These are phyloP conservation scores for Karstenula rhodostoma DNA, from an alignment of 2,329 filamentous ascomycete genomes.

Conservation along the genomic window DNA sequence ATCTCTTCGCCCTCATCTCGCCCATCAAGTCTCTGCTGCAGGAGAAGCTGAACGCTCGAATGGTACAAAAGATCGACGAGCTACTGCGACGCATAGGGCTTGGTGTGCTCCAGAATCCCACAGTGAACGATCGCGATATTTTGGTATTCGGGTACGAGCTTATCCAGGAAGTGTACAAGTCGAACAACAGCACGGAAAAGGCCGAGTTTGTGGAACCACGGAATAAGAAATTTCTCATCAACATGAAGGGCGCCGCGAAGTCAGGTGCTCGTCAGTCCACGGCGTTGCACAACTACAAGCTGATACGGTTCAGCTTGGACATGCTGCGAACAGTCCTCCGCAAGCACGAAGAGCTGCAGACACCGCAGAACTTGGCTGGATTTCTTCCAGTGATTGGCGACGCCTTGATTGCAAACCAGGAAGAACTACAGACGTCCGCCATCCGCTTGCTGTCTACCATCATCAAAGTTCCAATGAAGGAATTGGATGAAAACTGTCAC, in stretches of 20 bases:
- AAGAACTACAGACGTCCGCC: conserved; percentile 90
- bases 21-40: conserved; percentile 81
- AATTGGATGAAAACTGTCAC: conserved; percentile 73
- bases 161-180: conserved; percentile 83
- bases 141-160: conserved; percentile 96
- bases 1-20: conserved; percentile 76
- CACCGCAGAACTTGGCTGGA: conserved; percentile 78
- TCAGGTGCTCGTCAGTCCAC: conserved; percentile 74
- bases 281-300: conserved; percentile 84
- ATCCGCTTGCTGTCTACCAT: conserved; percentile 86
- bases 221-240: conserved; percentile 78
- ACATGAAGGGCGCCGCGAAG: conserved; percentile 77
- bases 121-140: conserved; percentile 79
- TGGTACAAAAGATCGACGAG: conserved; percentile 90
- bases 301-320: conserved; percentile 87
- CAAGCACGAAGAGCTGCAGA: conserved; percentile 83
- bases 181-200: conserved; percentile 57
- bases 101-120: conserved; percentile 83
- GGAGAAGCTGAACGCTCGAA: conserved; percentile 83
- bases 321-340: conserved; percentile 84
- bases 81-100: conserved; percentile 82
- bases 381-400: conserved; percentile 92
- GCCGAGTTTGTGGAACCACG: conserved; percentile 46
- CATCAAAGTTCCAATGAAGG: conserved; percentile 79
- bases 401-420: conserved; percentile 80